Base-by-base conservation (phyloP, 768 basidiomycete genomes). In the Kwoniella newhampshirensis region DNA sequence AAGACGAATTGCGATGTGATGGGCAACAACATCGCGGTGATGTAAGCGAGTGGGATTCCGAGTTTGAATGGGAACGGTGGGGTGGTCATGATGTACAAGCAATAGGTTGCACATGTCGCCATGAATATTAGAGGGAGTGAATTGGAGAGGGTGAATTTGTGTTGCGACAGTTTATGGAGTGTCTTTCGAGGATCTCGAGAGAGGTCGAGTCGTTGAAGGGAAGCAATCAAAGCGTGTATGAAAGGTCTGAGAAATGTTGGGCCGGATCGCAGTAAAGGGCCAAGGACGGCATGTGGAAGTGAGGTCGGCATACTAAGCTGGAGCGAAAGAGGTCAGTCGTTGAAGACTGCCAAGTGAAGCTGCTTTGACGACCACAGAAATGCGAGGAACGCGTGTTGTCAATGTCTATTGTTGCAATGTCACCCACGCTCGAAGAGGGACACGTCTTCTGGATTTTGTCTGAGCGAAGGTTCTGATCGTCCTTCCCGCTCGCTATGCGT, bases 1-100 rank as follows among this genome's bases (percentile, higher is more conserved):
- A 90, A 48, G 79, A 96, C 87, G 79, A 96, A 91, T 74, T 94
- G 92, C 27, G 85, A 87, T 0, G 92, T 92, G 52, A 92, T 80
- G 0, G 93, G 93, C 43, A 96, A 71, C 60, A 91, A 78, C 57
- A 97, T 81, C 28, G 84, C 86, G 47, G 82, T 68, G 53, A 77
- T 70, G 78, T 88, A 93, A 18, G 87, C 78, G 26, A 85, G 35
- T 7, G 92, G 91, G 63, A 94, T 89, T 45, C 81, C 54, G 39
- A 94, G 82, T 70, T 93, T 92, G 66, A 72, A 43, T 13, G 63
- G 60, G 32, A 62, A 48, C 1, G 52, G 45, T 2, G 57, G 54
- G 2, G 54, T 93, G 53, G 93, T 90, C 43, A 87, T 90, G 57
- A 86, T 83, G 77, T 87, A 89, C 79, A 98, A 94, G 9, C 86